Percentiles rank a stretch among this genome's conserved stretches.
Evolutionary conservation across 1,139 yeast genomes (phyloP).

Genomic region (Candida gigantensis): DNA sequence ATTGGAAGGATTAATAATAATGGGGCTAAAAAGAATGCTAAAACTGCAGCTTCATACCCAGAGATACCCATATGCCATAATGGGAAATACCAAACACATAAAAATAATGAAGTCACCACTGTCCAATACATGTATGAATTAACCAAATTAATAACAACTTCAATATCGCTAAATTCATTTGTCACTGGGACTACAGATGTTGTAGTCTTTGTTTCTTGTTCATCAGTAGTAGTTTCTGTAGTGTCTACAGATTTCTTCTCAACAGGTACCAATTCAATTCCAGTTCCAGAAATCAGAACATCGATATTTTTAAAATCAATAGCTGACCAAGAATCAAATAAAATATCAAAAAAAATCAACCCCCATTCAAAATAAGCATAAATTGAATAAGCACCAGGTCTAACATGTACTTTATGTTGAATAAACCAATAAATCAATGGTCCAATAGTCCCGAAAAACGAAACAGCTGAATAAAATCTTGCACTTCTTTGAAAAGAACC

Average conservation of each 20-base stretch:
- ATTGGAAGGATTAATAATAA: slow-evolving; percentile 56
- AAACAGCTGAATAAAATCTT: slow-evolving; percentile 54
- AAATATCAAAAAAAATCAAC: slow-evolving; percentile 76
- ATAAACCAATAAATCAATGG: slow-evolving; percentile 89
- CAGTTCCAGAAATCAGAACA: slow-evolving; percentile 32
- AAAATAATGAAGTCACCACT: slow-evolving; percentile 71
- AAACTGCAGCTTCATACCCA: slow-evolving; percentile 80
- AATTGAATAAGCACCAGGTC: slow-evolving; percentile 92
- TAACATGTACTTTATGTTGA: slow-evolving; percentile 84
- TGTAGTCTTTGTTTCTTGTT: slow-evolving; percentile 44
- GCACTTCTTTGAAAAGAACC: slow-evolving; percentile 44
- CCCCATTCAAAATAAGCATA: slow-evolving; percentile 97
- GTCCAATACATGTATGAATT: slow-evolving; percentile 85
- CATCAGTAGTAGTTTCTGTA: slow-evolving; percentile 26
- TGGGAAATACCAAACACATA: slow-evolving; percentile 96
- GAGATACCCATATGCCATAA: slow-evolving; percentile 97
- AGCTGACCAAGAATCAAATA: slow-evolving; percentile 79
- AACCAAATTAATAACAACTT: slow-evolving; percentile 47
- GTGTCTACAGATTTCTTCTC: slow-evolving; percentile 6
- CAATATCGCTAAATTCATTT: slow-evolving; percentile 37
- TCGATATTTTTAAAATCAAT: slow-evolving; percentile 65
- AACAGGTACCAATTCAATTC: slow-evolving; percentile 17
- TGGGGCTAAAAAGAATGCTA: slow-evolving; percentile 57
- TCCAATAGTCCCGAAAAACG: slow-evolving; percentile 69
- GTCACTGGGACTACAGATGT: slow-evolving; percentile 1